Evolutionary conservation across 306 rosid species (phyloP), one percentile per base, ranked within the genome.

Genomic region (Lupinus albus): DNA sequence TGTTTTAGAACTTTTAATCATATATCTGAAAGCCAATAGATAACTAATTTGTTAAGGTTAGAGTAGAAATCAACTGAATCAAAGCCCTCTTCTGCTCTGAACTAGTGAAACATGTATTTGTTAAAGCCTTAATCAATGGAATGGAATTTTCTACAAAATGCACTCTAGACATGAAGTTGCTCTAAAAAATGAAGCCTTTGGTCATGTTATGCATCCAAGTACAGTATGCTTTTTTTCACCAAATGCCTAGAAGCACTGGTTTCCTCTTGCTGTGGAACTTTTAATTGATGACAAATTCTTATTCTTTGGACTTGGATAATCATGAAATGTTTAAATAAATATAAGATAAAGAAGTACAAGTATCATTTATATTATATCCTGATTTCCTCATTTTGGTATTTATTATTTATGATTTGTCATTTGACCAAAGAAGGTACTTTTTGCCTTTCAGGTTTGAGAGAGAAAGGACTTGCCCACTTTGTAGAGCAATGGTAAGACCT

Each of bases 391-490:
- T 20, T 7, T 25, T 33, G 8, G 6, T 33, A 11, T n/a, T 51
- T 4, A n/a, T 41, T 21, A 70, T 41, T 25, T 4, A 33, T 20
- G 5, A 41, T 48, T 61, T 45, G 25, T 42, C 14, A 49, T 8
- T 60, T 44, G 46, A 80, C 79, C 38, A 60, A 75, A 59, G 39
- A 36, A 16, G 38, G 5, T 36, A 61, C 79, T 75, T 57, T 12
- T 11, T 41, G 9, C 25, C 64, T 71, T 74, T 77, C 84, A 92
- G 96, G 97, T 89, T 92, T 76, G 97, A 92, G 76, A 85, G 97
- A 78, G 96, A 92, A 68, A 81, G 97, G 76, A 92, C 97, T 51
- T 89, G 97, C 88, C 97, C 97, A 8, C 73, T 89, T 10, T 92
- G 97, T 86, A 79, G 97, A 70, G 92, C 96, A 11, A 57, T 92